Base-by-base conservation (phyloP, 176 grass and related monocot species). In the Paspalum notatum region DNA sequence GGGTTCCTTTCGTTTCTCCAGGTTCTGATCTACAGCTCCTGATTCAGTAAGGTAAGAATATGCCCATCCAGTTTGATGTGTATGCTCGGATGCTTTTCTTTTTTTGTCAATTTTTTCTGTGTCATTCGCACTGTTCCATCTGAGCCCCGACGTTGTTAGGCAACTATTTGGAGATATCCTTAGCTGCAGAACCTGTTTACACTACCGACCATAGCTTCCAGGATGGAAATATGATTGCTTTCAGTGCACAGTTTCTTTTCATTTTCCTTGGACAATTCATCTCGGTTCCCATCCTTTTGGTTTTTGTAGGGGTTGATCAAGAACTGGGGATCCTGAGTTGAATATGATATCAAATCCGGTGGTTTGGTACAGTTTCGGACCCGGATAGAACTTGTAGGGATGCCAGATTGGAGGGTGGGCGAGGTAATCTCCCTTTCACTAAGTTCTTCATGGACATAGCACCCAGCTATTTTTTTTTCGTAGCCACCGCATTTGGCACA, bases 291-390 rank as follows among this genome's bases (percentile, higher is more conserved):
- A 1, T 16, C 13, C 18, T 18, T 71, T 38, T 24, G 54, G 55
- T 26, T 55, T 82, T 55, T 82, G 52, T 15, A 90, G 88, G 77
- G 54, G 51, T 87, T 77, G 67, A 67, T 48, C 77, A 67, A 81
- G 66, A 81, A 77, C 76, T 70, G 77, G 78, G 63, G 66, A 84
- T 62, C 45, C 39, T 46, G 82, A 80, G 75, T 79, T 87, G 72
- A 91, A 85, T 87, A 91, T 91, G 89, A 78, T 87, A 85, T 77
- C 89, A 87, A 81, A 91, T 78, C 72, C 32, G 73, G 76, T 75
- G 17, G 24, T 84, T 27, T 75, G 53, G 75, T 91, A 85, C 46
- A 78, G 78, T 82, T 91, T 85, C 26, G 89, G 82, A 32, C 89
- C 89, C 15, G 89, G 85, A 88, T 91, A 91, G 82, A 91, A 58